phyloP scores from a whole-genome alignment of 768 basidiomycete species.

The Cyclocybe cylindracea region DNA sequence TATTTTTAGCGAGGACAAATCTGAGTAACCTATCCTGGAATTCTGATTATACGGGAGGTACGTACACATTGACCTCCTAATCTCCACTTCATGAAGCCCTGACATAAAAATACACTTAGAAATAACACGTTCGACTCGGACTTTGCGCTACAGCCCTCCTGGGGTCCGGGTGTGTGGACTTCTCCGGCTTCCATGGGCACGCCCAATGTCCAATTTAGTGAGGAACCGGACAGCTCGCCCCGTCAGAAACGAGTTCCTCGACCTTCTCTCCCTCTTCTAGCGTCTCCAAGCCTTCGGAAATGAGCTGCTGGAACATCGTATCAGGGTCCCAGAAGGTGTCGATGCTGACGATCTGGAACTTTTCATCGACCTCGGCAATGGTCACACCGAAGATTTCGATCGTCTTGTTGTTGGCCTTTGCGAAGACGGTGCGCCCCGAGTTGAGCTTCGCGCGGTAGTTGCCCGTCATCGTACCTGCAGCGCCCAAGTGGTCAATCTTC shows the following conservation, averaged over 20 bases:
- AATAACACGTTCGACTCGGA: too few relatives aligned
- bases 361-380: constrained; percentile 10
- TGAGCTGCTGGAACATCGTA: constrained; percentile 9
- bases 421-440: constrained; percentile 11
- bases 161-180: too few relatives aligned
- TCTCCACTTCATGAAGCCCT: too few relatives aligned
- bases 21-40: too few relatives aligned
- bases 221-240: constrained; percentile 5
- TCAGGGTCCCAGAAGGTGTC: constrained; percentile 15
- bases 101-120: too few relatives aligned
- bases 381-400: constrained; percentile 15
- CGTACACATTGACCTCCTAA: too few relatives aligned
- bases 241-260: constrained; percentile 1
- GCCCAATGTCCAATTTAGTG: neutral
- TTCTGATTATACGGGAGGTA: too few relatives aligned
- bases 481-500: neutral
- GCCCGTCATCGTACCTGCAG: constrained; percentile 10
- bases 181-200: neutral
- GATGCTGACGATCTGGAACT: constrained; percentile 9
- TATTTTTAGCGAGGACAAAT: too few relatives aligned
- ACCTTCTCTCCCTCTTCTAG: constrained; percentile 7
- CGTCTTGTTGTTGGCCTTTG: constrained; percentile 10
- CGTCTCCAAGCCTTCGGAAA: constrained; percentile 3
- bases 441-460: constrained; percentile 12
- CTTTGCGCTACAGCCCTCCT: too few relatives aligned